Conservation (phyloP, 2,329 filamentous ascomycete genomes). For the Fusarium transvaalense region DNA sequence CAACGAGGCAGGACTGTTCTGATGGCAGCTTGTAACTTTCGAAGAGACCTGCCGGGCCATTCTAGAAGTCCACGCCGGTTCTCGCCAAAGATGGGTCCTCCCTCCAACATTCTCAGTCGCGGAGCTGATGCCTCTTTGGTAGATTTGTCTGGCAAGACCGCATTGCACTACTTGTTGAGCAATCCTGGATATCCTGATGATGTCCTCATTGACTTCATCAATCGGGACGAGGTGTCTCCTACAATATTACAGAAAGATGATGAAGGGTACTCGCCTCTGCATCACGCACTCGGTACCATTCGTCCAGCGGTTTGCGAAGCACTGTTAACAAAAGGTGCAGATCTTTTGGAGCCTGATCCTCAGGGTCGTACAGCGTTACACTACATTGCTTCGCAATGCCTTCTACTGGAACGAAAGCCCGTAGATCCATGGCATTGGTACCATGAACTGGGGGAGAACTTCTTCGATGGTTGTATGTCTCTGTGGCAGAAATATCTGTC, state of each 20-base stretch:
- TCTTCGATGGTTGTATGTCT: conserved; percentile 16
- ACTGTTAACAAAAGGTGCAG: conserved; percentile 30
- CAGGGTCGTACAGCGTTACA: conserved; percentile 34
- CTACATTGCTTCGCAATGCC: conserved; percentile 32
- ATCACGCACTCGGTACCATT: conserved; percentile 27
- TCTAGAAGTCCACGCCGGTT: not conserved
- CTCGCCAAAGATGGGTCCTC: not conserved
- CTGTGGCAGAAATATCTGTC: conserved; percentile 25
- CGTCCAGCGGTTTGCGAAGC: conserved; percentile 33
- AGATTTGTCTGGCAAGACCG: conserved; percentile 36
- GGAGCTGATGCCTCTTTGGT: conserved; percentile 29
- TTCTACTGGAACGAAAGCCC: not conserved
- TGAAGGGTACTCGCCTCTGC: conserved; percentile 23
- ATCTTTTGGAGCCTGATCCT: conserved; percentile 25
- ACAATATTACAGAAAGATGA: conserved; percentile 20
- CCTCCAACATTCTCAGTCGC: conserved; percentile 27
- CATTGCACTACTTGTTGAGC: conserved; percentile 38
- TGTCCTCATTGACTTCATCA: conserved; percentile 29
- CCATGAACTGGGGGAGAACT: not conserved
- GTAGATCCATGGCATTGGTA: not conserved
- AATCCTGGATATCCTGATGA: conserved; percentile 27
- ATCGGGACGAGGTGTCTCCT: conserved; percentile 23
- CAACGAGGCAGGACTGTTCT: conserved; percentile 34
- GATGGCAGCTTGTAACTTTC: conserved; percentile 39
- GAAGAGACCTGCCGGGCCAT: not conserved